Conservation (phyloP, 805 yeast genomes). For the Ogataea sp. region DNA sequence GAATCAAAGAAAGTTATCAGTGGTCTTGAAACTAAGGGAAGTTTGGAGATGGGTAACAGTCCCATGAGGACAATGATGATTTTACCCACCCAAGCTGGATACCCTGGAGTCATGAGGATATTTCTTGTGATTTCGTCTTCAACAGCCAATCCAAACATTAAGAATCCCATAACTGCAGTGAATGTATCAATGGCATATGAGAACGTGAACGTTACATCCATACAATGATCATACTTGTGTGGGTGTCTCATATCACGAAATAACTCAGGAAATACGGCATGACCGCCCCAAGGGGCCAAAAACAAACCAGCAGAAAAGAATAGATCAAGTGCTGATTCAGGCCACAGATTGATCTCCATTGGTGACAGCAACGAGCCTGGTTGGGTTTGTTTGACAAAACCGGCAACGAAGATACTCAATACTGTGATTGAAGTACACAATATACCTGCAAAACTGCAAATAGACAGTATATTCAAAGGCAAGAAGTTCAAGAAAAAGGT, state of each 20-base stretch:
- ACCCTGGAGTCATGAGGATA: slow-evolving; percentile 34
- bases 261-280: slow-evolving; percentile 70
- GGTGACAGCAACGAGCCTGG: slow-evolving; percentile 72
- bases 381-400: slow-evolving; percentile 45
- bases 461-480: slow-evolving; percentile 66
- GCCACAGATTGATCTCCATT: slow-evolving; percentile 63
- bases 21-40: slow-evolving; percentile 80
- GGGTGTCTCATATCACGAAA: slow-evolving; percentile 69
- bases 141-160: slow-evolving; percentile 45
- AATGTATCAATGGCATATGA: slow-evolving; percentile 52
- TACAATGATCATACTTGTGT: slow-evolving; percentile 41
- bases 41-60: slow-evolving; percentile 75
- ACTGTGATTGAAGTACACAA: slow-evolving; percentile 62
- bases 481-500: slow-evolving; percentile 47
- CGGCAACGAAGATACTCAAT: slow-evolving; percentile 48
- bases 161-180: slow-evolving; percentile 59
- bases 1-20: slow-evolving; percentile 62
- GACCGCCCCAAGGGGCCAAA: slow-evolving; percentile 83
- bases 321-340: slow-evolving; percentile 40
- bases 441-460: slow-evolving; percentile 65
- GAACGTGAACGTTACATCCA: slow-evolving; percentile 50
- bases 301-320: slow-evolving; percentile 58
- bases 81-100: slow-evolving; percentile 39
- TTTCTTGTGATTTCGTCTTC: slow-evolving; percentile 46
- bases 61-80: slow-evolving; percentile 63